These are phyloP conservation scores for Phytophthora capsici DNA, from an alignment of 352 stramenopile genomes.

Conservation along the genomic window DNA sequence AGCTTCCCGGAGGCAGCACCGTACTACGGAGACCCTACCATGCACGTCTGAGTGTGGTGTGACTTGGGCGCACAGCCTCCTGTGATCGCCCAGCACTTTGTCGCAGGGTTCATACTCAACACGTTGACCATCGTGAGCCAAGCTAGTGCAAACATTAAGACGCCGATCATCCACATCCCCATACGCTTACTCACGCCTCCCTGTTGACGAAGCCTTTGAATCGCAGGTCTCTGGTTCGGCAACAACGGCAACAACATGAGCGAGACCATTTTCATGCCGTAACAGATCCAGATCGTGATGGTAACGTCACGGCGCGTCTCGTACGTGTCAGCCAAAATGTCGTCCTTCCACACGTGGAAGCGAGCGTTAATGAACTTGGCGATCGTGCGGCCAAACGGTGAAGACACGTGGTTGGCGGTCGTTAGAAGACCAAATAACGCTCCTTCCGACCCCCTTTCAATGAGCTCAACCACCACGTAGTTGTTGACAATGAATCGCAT, in stretches of 20 bases:
- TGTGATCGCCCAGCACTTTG: slow-evolving; percentile 66
- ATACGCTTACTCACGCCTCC: slow-evolving; percentile 48
- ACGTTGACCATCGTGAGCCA: slow-evolving; percentile 55
- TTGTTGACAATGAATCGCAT: slow-evolving; percentile 60
- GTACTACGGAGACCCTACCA: no score
- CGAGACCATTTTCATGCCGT: slow-evolving; percentile 55
- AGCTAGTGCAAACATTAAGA: slow-evolving; percentile 39
- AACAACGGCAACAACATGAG: slow-evolving; percentile 55
- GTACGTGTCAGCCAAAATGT: slow-evolving; percentile 52
- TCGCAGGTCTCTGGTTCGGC: slow-evolving; percentile 43
- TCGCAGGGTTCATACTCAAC: slow-evolving; percentile 57
- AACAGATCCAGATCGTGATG: slow-evolving; percentile 61
- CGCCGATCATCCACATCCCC: slow-evolving; percentile 38
- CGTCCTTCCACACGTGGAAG: slow-evolving; percentile 58
- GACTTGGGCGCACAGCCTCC: slow-evolving; percentile 52
- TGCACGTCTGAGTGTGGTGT: slow-evolving; percentile 10
- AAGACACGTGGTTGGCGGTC: slow-evolving; percentile 49
- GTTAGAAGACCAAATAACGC: slow-evolving; percentile 59
- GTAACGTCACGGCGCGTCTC: slow-evolving; percentile 58
- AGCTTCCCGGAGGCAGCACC: no score
- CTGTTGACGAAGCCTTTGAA: slow-evolving; percentile 32
- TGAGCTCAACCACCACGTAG: slow-evolving; percentile 63
- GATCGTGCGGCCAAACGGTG: slow-evolving; percentile 44
- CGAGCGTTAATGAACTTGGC: slow-evolving; percentile 59
- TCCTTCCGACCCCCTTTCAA: slow-evolving; percentile 53